phyloP scores from a whole-genome alignment of 805 yeast genomes.

The Ascoidea asiatica region DNA sequence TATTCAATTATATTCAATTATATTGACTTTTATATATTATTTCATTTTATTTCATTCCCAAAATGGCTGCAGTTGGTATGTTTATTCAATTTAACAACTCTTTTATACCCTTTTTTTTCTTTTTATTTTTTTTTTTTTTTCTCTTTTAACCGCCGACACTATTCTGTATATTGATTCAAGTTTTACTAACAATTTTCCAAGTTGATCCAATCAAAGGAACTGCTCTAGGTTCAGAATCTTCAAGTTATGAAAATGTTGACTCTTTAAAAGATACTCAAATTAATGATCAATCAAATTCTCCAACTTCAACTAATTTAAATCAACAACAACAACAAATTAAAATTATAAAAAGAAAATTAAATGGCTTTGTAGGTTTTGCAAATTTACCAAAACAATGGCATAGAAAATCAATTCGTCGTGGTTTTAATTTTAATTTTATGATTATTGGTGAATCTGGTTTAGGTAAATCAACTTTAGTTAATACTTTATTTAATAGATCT shows the following conservation, averaged over 20 bases:
- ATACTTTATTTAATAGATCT: slow-evolving; percentile 71
- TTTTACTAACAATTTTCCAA: neutral
- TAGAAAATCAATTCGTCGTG: slow-evolving; percentile 79
- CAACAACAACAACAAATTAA: slow-evolving; percentile 29
- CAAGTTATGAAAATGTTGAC: neutral
- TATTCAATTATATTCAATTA: no score
- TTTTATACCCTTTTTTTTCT: no score
- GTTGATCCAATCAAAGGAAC: neutral
- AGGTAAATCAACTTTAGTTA: slow-evolving; percentile 86
- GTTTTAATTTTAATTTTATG: slow-evolving; percentile 79
- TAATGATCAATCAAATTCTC: neutral
- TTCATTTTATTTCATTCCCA: no score
- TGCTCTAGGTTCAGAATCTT: neutral
- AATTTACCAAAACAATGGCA: slow-evolving; percentile 99
- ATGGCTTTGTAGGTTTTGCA: slow-evolving; percentile 93
- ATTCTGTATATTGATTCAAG: no score
- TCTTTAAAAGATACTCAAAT: neutral
- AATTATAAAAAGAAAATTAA: slow-evolving; percentile 69
- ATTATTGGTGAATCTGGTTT: slow-evolving; percentile 87
- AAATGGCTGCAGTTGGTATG: neutral
- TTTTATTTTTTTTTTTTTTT: no score
- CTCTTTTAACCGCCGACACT: neutral
- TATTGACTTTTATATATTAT: no score
- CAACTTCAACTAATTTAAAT: no score
- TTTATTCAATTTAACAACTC: no score